A percentile compares a stretch with the other conserved stretches of the same genome.
Conservation (phyloP, 2,329 filamentous ascomycete genomes). For the Fusarium clavum region DNA sequence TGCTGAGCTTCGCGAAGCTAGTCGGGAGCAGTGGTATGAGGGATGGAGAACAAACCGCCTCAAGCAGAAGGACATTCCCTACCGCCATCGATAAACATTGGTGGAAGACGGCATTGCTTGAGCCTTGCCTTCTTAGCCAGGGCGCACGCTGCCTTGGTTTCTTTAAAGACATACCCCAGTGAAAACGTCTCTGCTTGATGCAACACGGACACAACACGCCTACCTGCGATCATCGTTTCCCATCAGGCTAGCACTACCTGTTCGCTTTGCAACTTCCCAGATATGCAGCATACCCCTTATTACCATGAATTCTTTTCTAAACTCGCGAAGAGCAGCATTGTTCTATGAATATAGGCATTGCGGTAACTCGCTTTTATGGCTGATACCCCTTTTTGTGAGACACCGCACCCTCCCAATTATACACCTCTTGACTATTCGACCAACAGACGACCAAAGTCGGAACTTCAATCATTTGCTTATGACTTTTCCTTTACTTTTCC, state of each 20-base stretch:
- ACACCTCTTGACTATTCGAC: slow-evolving; percentile 25
- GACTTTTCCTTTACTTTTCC: slow-evolving; percentile 30
- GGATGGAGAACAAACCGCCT: slow-evolving; percentile 85
- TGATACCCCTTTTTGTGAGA: slow-evolving; percentile 38
- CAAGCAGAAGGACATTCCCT: slow-evolving; percentile 63
- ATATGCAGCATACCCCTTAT: slow-evolving; percentile 54
- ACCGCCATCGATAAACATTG: slow-evolving; percentile 50
- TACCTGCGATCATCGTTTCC: slow-evolving; percentile 34
- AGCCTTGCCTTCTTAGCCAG: slow-evolving; percentile 12
- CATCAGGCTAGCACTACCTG: slow-evolving; percentile 36
- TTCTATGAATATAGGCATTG: slow-evolving; percentile 15
- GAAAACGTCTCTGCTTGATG: slow-evolving; percentile 29
- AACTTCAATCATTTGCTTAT: slow-evolving; percentile 33
- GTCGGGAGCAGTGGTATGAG: slow-evolving; percentile 94
- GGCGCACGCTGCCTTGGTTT: slow-evolving; percentile 5
- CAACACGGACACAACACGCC: slow-evolving; percentile 30
- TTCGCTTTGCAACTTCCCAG: slow-evolving; percentile 42
- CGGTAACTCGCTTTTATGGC: slow-evolving; percentile 31
- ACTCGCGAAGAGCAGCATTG: slow-evolving; percentile 29
- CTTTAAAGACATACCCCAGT: background rate
- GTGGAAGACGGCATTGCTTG: slow-evolving; percentile 1
- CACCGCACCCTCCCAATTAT: slow-evolving; percentile 20
- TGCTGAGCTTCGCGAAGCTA: slow-evolving; percentile 87
- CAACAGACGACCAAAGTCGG: slow-evolving; percentile 21
- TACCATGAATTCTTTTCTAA: slow-evolving; percentile 42